These are phyloP conservation scores for Claviceps sp. DNA, from an alignment of 2,329 filamentous ascomycete genomes.

Conservation along the genomic window DNA sequence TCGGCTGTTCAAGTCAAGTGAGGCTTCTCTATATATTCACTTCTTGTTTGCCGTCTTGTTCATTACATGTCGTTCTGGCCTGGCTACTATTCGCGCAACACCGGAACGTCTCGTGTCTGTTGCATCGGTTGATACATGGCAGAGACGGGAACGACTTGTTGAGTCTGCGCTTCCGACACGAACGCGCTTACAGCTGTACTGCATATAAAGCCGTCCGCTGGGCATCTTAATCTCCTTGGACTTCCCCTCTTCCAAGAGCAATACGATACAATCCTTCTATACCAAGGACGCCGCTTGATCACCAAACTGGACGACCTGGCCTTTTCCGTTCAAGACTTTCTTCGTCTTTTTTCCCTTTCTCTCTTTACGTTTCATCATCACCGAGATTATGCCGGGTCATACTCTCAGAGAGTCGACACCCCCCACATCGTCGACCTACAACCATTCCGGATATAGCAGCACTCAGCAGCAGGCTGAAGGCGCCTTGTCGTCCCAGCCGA, in stretches of 20 bases:
- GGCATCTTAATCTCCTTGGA: too few species aligned
- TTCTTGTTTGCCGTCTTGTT: background rate
- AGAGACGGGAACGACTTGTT: too few species aligned
- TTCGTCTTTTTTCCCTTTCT: background rate
- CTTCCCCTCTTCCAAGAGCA: too few species aligned
- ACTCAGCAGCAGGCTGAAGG: constrained; percentile 16
- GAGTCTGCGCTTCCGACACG: too few species aligned
- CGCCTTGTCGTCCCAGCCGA: constrained; percentile 27
- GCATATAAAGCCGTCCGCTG: too few species aligned
- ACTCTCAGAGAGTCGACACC: constrained; percentile 45
- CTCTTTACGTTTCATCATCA: constrained; percentile 12
- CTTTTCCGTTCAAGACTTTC: background rate
- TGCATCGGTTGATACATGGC: too few species aligned
- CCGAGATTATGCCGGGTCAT: constrained; percentile 41
- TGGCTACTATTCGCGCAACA: too few species aligned
- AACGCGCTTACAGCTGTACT: too few species aligned
- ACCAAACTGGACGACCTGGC: background rate
- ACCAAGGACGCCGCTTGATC: background rate
- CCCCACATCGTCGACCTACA: constrained; percentile 42
- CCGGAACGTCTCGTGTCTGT: too few species aligned
- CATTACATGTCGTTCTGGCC: too few species aligned
- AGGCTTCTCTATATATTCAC: constrained; percentile 1
- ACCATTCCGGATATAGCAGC: constrained; percentile 25
- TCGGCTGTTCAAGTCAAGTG: constrained; percentile 29
- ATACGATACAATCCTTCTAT: too few species aligned